These are phyloP conservation scores for Coemansia sp. DNA, from an alignment of 192 early-diverging fungal species.

Conservation along the genomic window DNA sequence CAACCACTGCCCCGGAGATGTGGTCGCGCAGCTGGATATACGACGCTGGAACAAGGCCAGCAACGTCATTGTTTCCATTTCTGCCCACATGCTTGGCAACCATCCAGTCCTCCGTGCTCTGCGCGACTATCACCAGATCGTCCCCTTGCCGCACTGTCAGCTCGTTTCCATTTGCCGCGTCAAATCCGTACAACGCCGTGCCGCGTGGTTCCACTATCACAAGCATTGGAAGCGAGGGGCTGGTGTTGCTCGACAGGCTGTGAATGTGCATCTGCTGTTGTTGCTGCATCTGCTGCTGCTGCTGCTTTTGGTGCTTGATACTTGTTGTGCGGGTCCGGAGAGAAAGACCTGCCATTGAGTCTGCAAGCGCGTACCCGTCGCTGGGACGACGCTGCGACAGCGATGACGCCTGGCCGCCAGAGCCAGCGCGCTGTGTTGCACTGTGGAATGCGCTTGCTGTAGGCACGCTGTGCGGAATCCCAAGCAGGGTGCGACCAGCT, in stretches of 20 bases:
- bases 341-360: constrained; percentile 14
- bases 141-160: constrained; percentile 69
- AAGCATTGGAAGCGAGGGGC: constrained; percentile 25
- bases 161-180: constrained; percentile 71
- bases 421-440: constrained; percentile 7
- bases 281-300: constrained; percentile 19
- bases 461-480: constrained; percentile 35
- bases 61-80: constrained; percentile 50
- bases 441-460: constrained; percentile 4
- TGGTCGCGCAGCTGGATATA: constrained; percentile 76
- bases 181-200: constrained; percentile 73
- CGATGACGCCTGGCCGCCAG: constrained; percentile 15
- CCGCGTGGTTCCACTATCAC: constrained; percentile 58
- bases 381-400: constrained; percentile 29
- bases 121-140: constrained; percentile 73
- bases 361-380: constrained; percentile 25
- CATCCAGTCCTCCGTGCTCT: constrained; percentile 78
- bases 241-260: constrained; percentile 2
- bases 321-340: constrained; percentile 52
- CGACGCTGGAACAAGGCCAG: constrained; percentile 74
- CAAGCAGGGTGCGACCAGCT: constrained; percentile 19
- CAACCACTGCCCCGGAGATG: constrained; percentile 62
- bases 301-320: constrained; percentile 34
- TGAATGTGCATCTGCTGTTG: constrained; percentile 30
- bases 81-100: constrained; percentile 70